These are phyloP conservation scores for Monotropa hypopitys DNA, from an alignment of 179 eudicot species.

Conservation along the genomic window DNA sequence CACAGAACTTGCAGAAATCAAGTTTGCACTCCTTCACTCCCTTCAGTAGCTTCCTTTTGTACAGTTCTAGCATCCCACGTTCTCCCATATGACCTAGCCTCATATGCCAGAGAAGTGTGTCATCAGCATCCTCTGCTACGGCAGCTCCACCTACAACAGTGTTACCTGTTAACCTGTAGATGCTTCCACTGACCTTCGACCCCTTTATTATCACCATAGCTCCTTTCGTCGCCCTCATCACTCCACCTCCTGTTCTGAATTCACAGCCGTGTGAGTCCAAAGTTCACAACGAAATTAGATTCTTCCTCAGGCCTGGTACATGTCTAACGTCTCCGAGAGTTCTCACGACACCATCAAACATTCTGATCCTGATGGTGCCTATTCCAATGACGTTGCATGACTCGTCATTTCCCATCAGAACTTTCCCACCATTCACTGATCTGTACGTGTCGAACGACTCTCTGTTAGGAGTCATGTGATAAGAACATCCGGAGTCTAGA, in stretches of 20 bases:
- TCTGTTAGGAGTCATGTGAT: neutral
- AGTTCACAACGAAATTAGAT: neutral
- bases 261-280: neutral
- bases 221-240: neutral
- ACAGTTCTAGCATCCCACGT: too few species aligned
- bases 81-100: too few species aligned
- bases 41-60: too few species aligned
- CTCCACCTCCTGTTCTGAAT: neutral
- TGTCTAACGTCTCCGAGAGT: neutral
- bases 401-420: neutral
- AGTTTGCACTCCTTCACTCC: too few species aligned
- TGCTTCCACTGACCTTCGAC: too few species aligned
- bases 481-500: neutral
- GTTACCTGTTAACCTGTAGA: neutral
- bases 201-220: neutral
- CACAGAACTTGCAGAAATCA: neutral
- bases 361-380: neutral
- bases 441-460: neutral
- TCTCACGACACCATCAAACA: neutral
- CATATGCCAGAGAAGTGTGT: too few species aligned
- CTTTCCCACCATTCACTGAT: neutral
- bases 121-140: too few species aligned
- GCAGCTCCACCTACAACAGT: too few species aligned
- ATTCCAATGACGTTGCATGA: neutral
- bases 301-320: neutral